These are phyloP conservation scores for Brassica carinata DNA, from an alignment of 345 rosid species.

Conservation along the genomic window DNA sequence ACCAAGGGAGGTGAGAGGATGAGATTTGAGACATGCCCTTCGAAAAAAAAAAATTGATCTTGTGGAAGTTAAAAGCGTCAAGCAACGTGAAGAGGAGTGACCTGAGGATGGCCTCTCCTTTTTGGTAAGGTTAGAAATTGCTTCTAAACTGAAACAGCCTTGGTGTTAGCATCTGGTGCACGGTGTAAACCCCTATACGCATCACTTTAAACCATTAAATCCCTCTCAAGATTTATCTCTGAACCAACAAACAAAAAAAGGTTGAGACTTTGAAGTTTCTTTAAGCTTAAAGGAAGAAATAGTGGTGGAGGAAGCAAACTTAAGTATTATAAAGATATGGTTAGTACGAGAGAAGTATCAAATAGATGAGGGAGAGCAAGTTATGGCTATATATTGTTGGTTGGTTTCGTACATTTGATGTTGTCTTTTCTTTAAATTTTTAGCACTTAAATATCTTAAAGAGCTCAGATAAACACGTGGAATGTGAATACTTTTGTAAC, in stretches of 20 bases:
- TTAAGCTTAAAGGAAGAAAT: slow-evolving; percentile 9
- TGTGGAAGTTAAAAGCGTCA: slow-evolving; percentile 58
- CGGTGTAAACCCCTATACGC: slow-evolving; percentile 90
- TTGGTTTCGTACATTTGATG: too few relatives aligned
- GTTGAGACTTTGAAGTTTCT: slow-evolving; percentile 21
- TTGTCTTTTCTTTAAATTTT: neutral
- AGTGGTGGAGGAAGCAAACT: slow-evolving; percentile 14
- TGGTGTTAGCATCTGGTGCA: slow-evolving; percentile 91
- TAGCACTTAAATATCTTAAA: neutral
- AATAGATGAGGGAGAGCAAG: slow-evolving; percentile 31
- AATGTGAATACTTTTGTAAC: too few relatives aligned
- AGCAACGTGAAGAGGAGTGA: slow-evolving; percentile 86
- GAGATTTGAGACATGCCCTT: slow-evolving; percentile 71
- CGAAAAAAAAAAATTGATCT: slow-evolving; percentile 45
- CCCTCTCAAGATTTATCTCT: neutral
- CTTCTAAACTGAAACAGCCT: slow-evolving; percentile 95
- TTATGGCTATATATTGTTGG: neutral
- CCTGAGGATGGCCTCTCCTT: slow-evolving; percentile 92
- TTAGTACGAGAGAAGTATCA: slow-evolving; percentile 29
- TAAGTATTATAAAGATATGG: slow-evolving; percentile 12
- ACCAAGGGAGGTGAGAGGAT: slow-evolving; percentile 41
- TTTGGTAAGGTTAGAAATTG: slow-evolving; percentile 82
- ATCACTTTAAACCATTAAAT: slow-evolving; percentile 63
- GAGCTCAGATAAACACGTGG: too few relatives aligned
- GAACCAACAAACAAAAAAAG: slow-evolving; percentile 14